Evolutionary conservation across 2,329 filamentous ascomycete species (phyloP).

Genomic region (Scortechinia acanthostroma): DNA sequence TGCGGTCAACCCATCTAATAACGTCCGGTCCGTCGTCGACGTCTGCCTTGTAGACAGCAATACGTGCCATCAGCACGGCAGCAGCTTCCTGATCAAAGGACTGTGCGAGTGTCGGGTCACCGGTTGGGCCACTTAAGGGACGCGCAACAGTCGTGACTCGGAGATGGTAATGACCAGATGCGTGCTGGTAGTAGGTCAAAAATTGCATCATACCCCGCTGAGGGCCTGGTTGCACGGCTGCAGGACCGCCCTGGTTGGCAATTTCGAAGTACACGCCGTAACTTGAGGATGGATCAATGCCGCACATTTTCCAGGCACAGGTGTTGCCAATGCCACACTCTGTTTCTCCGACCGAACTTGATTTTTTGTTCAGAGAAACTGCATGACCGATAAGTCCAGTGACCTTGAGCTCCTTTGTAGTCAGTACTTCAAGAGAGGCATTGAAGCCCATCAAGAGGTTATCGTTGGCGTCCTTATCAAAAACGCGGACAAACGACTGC

Average conservation of each 20-base stretch:
- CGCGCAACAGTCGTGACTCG: slow-evolving; percentile 89
- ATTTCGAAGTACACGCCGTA: slow-evolving; percentile 98
- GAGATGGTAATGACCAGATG: slow-evolving; percentile 90
- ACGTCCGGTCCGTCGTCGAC: slow-evolving; percentile 98
- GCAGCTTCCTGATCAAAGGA: slow-evolving; percentile 98
- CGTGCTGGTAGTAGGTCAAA: slow-evolving; percentile 96
- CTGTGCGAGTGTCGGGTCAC: slow-evolving; percentile 88
- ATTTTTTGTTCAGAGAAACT: slow-evolving; percentile 96
- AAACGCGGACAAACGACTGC: slow-evolving; percentile 93
- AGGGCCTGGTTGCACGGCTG: slow-evolving; percentile 76
- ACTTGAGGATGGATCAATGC: slow-evolving; percentile 86
- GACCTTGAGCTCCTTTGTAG: slow-evolving; percentile 96
- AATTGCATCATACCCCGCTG: slow-evolving; percentile 97
- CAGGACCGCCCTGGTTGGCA: slow-evolving; percentile 81
- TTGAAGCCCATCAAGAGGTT: slow-evolving; percentile 98
- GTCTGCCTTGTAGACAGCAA: slow-evolving; percentile 97
- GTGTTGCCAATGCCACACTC: slow-evolving; percentile 98
- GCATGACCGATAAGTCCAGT: slow-evolving; percentile 95
- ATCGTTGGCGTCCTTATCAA: slow-evolving; percentile 91
- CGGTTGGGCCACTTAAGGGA: slow-evolving; percentile 84
- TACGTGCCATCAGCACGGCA: slow-evolving; percentile 96
- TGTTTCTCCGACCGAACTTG: slow-evolving; percentile 89
- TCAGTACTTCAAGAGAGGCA: slow-evolving; percentile 87
- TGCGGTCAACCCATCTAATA: slow-evolving; percentile 92
- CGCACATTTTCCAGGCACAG: slow-evolving; percentile 99